phyloP scores from a whole-genome alignment of 2,329 filamentous ascomycete genomes.

The Ophiosphaerella narmari region DNA sequence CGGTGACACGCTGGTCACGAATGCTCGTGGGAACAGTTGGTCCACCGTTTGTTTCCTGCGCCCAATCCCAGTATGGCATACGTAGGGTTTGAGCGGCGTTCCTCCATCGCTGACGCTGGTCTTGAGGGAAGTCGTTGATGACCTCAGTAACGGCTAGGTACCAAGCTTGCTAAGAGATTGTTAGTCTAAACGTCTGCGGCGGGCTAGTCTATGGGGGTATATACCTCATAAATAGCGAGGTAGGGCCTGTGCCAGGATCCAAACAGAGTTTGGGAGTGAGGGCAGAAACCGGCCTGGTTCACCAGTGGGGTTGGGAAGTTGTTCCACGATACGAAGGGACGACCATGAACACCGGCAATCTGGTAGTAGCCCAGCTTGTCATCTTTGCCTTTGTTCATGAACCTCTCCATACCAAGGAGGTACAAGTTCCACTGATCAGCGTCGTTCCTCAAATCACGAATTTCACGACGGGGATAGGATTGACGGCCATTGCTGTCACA shows the following conservation, averaged over 20 bases:
- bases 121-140: constrained; percentile 48
- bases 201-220: neutral
- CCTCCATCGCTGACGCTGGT: constrained; percentile 46
- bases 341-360: constrained; percentile 78
- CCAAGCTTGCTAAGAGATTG: constrained; percentile 47
- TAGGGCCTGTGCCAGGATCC: constrained; percentile 85
- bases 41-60: constrained; percentile 40
- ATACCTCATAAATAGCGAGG: constrained; percentile 64
- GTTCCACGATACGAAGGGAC: constrained; percentile 67
- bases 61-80: constrained; percentile 57
- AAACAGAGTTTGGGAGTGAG: constrained; percentile 76
- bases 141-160: constrained; percentile 48
- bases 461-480: constrained; percentile 62
- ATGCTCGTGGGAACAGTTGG: constrained; percentile 41
- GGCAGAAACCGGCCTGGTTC: constrained; percentile 72
- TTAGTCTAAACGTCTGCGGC: neutral
- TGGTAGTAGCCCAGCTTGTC: constrained; percentile 76
- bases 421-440: constrained; percentile 76
- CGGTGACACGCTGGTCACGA: constrained; percentile 48
- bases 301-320: constrained; percentile 44
- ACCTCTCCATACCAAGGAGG: constrained; percentile 72
- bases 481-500: constrained; percentile 32
- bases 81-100: constrained; percentile 48
- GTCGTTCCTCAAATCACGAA: constrained; percentile 66
- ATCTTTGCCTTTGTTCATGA: constrained; percentile 69